Evolutionary conservation across 306 rosid genomes (phyloP).

Genomic region (Nissolia schottii): DNA sequence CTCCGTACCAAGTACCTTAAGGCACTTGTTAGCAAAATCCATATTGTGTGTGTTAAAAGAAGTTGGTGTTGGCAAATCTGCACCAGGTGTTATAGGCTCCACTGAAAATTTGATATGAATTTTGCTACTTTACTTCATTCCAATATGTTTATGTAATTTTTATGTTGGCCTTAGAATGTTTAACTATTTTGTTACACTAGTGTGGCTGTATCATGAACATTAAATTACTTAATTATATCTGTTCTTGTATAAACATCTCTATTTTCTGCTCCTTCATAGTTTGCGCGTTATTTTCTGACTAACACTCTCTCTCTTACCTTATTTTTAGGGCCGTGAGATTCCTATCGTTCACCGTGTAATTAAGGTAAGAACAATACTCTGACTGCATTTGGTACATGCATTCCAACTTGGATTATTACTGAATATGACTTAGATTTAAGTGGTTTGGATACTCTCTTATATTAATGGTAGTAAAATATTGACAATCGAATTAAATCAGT

Average conservation of each 20-base stretch:
- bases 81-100: not conserved
- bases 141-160: not conserved
- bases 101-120: not conserved
- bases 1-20: no score
- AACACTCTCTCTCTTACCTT: not conserved
- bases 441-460: not conserved
- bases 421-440: not conserved
- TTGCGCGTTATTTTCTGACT: not conserved
- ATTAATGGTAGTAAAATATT: not conserved
- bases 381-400: not conserved
- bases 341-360: conserved; percentile 82
- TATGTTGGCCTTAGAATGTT: not conserved
- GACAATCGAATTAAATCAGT: not conserved
- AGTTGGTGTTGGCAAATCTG: not conserved
- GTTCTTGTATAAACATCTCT: not conserved
- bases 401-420: not conserved
- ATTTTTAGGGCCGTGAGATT: conserved; percentile 65
- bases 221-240: not conserved
- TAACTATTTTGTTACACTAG: not conserved
- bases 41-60: no score
- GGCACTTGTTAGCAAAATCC: no score
- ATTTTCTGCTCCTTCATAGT: not conserved
- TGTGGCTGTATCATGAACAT: no score
- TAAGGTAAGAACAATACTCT: conserved; percentile 37
- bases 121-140: not conserved